Evolutionary conservation across 2,329 filamentous ascomycete species (phyloP), one percentile per base, ranked within the genome.

Genomic region (Gliomastix tumulicola): DNA sequence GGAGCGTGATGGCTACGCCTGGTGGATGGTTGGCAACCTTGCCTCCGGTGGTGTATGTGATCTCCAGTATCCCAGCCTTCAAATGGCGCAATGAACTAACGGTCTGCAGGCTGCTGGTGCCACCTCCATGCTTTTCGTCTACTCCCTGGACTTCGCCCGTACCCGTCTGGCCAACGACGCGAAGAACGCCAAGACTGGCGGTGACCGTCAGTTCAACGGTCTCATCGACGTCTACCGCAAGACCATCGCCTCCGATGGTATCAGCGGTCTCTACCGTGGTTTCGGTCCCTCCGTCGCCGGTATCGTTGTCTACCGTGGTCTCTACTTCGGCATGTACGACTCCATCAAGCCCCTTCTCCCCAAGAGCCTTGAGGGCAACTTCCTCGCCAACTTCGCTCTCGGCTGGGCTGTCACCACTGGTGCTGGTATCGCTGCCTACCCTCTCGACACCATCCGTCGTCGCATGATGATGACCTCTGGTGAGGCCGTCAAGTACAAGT

Each of bases 301-400:
- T 84, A 98, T 98, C 71, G 72, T 98, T 61, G 92, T 98, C 76
- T 98, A 98, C 88, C 92, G 92, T 88, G 92, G 92, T 96, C 88
- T 98, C 60, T 98, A 98, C 89, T 98, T 98, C 85, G 92, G 92
- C 68, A 85, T 98, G 85, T 98, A 98, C 88, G 92, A 98, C 78
- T 98, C 92, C 57, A 83, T 98, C 81, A 98, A 98, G 88, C 92
- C 92, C 63, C 69, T 97, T 72, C 88, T 98, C 53, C 80, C 84
- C 66, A 92, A 92, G 67, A 48, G 66, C 68, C 88, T 98, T 59
- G 81, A 88, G 75, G 89, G 89, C 76, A 96, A 90, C 87, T 98
- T 98, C 89, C 76, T 98, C 62, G 92, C 92, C 69, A 98, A 92
- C 55, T 98, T 98, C 88, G 63, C 79, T 65, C 92, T 98, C 71